These are phyloP conservation scores for Neoboletus magnificus DNA, from an alignment of 768 basidiomycete genomes.

Conservation along the genomic window DNA sequence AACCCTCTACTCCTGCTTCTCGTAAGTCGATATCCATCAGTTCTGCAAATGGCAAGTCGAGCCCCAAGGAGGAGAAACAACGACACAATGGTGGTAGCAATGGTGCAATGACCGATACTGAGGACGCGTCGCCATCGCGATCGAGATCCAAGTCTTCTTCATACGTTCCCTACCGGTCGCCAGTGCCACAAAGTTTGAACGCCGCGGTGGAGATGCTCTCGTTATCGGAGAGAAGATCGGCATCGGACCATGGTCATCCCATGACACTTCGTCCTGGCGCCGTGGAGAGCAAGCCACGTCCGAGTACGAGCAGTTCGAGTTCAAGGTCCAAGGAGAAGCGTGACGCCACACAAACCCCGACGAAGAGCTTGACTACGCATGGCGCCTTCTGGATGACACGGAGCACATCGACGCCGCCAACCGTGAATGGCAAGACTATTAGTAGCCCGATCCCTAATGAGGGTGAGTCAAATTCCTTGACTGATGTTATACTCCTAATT, in stretches of 20 bases:
- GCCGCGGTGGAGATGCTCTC: slow-evolving; percentile 67
- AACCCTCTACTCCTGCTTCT: slow-evolving; percentile 56
- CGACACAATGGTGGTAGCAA: slow-evolving; percentile 26
- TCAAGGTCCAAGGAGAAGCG: slow-evolving; percentile 30
- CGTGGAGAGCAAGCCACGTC: slow-evolving; percentile 28
- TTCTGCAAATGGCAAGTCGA: slow-evolving; percentile 34
- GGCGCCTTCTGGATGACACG: slow-evolving; percentile 34
- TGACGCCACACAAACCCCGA: slow-evolving; percentile 41
- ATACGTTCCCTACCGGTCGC: slow-evolving; percentile 51
- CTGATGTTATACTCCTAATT: neutral
- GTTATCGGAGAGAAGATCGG: slow-evolving; percentile 28
- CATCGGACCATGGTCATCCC: slow-evolving; percentile 28
- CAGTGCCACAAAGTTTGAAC: slow-evolving; percentile 65
- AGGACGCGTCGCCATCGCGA: slow-evolving; percentile 43
- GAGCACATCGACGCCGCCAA: slow-evolving; percentile 38
- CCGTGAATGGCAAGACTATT: slow-evolving; percentile 61
- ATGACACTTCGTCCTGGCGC: slow-evolving; percentile 14
- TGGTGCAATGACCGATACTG: slow-evolving; percentile 25
- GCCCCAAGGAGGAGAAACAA: slow-evolving; percentile 33
- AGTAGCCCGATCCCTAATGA: slow-evolving; percentile 68
- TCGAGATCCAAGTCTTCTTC: slow-evolving; percentile 52
- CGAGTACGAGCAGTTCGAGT: slow-evolving; percentile 31
- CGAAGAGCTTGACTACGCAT: slow-evolving; percentile 38
- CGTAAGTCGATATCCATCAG: slow-evolving; percentile 39
- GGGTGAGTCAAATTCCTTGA: slow-evolving; percentile 39